Base-by-base conservation (phyloP, 75 land plant genomes). In the Selaginella moellendorffii region DNA sequence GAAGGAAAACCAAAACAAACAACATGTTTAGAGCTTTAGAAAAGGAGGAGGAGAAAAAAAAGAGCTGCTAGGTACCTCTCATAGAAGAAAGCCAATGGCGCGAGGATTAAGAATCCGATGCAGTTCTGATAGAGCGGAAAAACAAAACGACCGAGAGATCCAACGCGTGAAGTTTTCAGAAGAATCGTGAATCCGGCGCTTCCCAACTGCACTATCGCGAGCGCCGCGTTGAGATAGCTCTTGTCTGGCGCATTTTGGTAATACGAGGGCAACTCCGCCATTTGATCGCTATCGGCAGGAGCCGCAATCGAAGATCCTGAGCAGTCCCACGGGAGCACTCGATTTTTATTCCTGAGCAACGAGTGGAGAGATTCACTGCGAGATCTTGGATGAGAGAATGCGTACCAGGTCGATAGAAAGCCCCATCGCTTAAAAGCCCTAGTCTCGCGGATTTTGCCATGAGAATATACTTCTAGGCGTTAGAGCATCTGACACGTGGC, bases 91-190 rank as follows among this genome's bases (percentile, higher is more conserved):
- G 97, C 97, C 52, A 77, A 83, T 26, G 85, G n/a, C n/a, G n/a
- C n/a, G 29, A 88, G 78, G 5, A 83, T 66, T 24, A 79, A 26
- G 24, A 82, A 46, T 42, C 90, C 97, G 62, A 92, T 83, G 69
- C 79, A 77, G 75, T 92, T 85, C 42, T 92, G 65, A 46, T 88
- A 92, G 17, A 85, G 80, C 5, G 85, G 82, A 68, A 76, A 92
- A 14, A 92, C 95, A 31, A 83, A 54, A 28, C 78, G 88, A 72
- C 86, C 85, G 23, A 86, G 14, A 36, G 46, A 36, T 36, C 46
- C 46, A 14, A 14, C 46, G 46, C 14, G 46, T 5, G 46, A 36
- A 36, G 46, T 14, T 36, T 14, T 36, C 10, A 36, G 46, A 36
- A 36, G 46, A 36, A 36, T 36, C 5, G 46, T 36, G 46, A 36